Evolutionary conservation across 2,329 filamentous ascomycete genomes (phyloP), one percentile per base, ranked within the genome.

Genomic region (Claviceps humidiphila): DNA sequence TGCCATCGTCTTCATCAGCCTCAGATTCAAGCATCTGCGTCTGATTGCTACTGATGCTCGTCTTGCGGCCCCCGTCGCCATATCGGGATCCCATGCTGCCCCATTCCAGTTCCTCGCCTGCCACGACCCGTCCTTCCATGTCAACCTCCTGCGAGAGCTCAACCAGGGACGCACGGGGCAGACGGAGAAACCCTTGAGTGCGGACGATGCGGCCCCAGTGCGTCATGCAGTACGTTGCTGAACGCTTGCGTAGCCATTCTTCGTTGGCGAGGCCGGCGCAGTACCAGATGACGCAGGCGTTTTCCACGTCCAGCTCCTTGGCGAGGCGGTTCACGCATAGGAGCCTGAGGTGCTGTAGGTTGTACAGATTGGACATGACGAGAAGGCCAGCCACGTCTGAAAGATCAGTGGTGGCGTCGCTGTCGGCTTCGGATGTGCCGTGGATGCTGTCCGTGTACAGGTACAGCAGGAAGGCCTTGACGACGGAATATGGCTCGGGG

Each of bases 331-430:
- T 91, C 51, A 97, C 87, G 65, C 91, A 96, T 1, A 97, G 76
- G 7, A 95, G 78, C 20, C 91, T 86, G 24, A 98, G 80, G 59
- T 93, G 89, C 1, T 90, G 90, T 72, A 98, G 94, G 64, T 96
- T 91, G 71, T 98, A 98, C 47, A 97, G 87, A 66, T 97, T 96
- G 44, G 89, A 89, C 87, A 98, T 94, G 57, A 98, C 91, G 3
- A 98, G 77, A 67, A 98, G 81, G 8, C 93, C 91, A 0, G 93
- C 91, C 14, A 97, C 89, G 59, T 96, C 90, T 34, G 84, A 81
- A 20, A 96, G 79, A 48, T 84, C 78, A 0, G 80, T 79, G 70
- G 93, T 88, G 39, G 90, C 86, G 54, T 82, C 81, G 47, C 89
- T 73, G 47, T 74, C 71, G n/a, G 71, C 67, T 26, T 75, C 72